Percentiles rank a stretch among this genome's conserved stretches.
These are phyloP conservation scores for Ceratocystis eucalypticola DNA, from an alignment of 2,329 filamentous ascomycete genomes.

Conservation along the genomic window DNA sequence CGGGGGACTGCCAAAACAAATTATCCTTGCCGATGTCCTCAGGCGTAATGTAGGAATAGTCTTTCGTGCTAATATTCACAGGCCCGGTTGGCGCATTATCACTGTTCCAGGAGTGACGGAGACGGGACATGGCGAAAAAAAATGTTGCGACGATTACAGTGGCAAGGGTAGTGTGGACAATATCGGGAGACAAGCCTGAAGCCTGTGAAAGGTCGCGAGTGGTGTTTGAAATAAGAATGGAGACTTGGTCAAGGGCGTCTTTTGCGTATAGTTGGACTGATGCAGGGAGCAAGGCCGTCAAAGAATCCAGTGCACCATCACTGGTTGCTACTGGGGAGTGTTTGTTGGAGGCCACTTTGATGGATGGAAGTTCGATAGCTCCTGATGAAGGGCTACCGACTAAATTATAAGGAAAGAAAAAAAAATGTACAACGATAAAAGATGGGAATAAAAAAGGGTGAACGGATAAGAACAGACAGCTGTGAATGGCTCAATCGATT, in stretches of 20 bases:
- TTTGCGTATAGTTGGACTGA: conserved; percentile 41
- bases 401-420: conserved; percentile 8
- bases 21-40: conserved; percentile 44
- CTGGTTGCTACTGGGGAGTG: conserved; percentile 27
- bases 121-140: conserved; percentile 35
- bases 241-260: conserved; percentile 19
- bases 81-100: conserved; percentile 28
- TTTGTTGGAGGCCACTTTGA: conserved; percentile 46
- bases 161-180: conserved; percentile 36
- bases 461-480: not conserved
- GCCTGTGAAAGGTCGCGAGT: conserved; percentile 39
- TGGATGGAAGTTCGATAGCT: conserved; percentile 14
- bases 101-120: conserved; percentile 35
- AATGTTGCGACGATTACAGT: conserved; percentile 33
- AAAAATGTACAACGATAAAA: not conserved
- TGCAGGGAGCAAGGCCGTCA: conserved; percentile 37
- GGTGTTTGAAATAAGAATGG: conserved; percentile 34
- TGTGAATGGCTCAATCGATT: conserved; percentile 9
- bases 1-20: conserved; percentile 24
- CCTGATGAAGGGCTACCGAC: conserved; percentile 14
- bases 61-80: conserved; percentile 55
- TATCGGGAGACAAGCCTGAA: conserved; percentile 35
- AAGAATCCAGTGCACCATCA: conserved; percentile 40
- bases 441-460: not conserved
- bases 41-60: conserved; percentile 73